phyloP scores from a whole-genome alignment of 2,329 filamentous ascomycete species.

The Plectosphaerella sp. region DNA sequence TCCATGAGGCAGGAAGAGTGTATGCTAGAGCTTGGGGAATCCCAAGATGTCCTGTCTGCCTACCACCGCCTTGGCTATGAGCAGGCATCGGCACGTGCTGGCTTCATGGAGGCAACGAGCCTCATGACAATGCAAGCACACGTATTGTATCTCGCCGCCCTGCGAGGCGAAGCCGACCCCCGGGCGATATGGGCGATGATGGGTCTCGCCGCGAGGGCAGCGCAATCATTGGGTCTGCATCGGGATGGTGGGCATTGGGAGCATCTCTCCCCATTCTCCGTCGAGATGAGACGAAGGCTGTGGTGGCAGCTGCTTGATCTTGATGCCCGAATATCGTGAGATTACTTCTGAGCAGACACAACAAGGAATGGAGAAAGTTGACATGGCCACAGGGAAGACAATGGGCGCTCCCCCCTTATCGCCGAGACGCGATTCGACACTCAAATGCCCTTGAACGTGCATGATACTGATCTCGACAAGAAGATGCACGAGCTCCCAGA shows the following conservation, averaged over 20 bases:
- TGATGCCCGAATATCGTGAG: background rate
- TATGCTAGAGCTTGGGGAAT: background rate
- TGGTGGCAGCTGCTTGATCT: constrained; percentile 1
- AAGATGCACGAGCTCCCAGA: background rate
- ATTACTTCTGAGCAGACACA: background rate
- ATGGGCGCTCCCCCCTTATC: background rate
- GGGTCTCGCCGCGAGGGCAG: background rate
- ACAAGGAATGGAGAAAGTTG: background rate
- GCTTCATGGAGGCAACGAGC: background rate
- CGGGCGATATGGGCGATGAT: background rate
- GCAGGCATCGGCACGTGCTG: background rate
- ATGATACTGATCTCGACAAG: background rate
- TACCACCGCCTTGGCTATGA: background rate
- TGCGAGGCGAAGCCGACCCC: background rate
- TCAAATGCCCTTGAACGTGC: constrained; percentile 1
- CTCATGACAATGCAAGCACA: constrained; percentile 1
- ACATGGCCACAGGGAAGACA: background rate
- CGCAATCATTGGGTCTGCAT: background rate
- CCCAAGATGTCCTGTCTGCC: background rate
- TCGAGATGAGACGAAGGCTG: constrained; percentile 1
- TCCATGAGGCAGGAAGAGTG: background rate
- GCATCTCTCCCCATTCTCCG: background rate
- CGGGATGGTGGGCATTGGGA: background rate
- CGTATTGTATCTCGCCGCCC: background rate
- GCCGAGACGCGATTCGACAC: constrained; percentile 1